Percentiles rank a stretch among this genome's conserved stretches.
Evolutionary conservation across 2,329 filamentous ascomycete species (phyloP).

Genomic region (Gliomastix tumulicola): DNA sequence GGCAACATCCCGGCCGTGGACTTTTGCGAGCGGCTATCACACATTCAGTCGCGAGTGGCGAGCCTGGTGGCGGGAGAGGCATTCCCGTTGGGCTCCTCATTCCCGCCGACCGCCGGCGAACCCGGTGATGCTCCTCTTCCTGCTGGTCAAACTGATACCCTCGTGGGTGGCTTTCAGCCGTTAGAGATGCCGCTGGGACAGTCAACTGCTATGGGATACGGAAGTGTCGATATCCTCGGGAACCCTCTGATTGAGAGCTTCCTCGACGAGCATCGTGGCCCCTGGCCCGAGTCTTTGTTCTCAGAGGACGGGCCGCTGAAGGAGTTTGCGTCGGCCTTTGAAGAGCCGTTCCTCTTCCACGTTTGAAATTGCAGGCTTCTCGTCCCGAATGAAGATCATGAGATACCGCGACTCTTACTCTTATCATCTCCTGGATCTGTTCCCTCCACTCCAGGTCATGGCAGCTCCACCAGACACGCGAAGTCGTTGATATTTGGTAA

Average conservation of each 20-base stretch:
- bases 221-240: conserved; percentile 14
- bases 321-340: conserved; percentile 16
- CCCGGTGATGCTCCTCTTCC: neutral
- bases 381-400: too few species aligned
- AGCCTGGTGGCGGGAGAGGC: conserved; percentile 6
- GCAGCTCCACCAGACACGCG: too few species aligned
- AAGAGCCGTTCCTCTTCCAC: conserved; percentile 10
- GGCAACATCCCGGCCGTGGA: conserved; percentile 19
- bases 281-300: conserved; percentile 15
- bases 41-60: conserved; percentile 11
- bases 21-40: conserved; percentile 17
- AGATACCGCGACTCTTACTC: too few species aligned
- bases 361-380: too few species aligned
- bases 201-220: too few species aligned
- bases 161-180: neutral
- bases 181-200: neutral
- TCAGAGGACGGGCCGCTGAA: conserved; percentile 14
- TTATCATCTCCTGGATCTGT: too few species aligned
- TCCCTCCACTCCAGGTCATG: too few species aligned
- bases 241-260: conserved; percentile 17
- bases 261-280: conserved; percentile 15
- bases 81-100: too few species aligned
- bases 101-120: neutral
- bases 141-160: too few species aligned
- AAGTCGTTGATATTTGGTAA: too few species aligned